Evolutionary conservation across 2,329 filamentous ascomycete genomes (phyloP).

Genomic region (Microsporum canis): DNA sequence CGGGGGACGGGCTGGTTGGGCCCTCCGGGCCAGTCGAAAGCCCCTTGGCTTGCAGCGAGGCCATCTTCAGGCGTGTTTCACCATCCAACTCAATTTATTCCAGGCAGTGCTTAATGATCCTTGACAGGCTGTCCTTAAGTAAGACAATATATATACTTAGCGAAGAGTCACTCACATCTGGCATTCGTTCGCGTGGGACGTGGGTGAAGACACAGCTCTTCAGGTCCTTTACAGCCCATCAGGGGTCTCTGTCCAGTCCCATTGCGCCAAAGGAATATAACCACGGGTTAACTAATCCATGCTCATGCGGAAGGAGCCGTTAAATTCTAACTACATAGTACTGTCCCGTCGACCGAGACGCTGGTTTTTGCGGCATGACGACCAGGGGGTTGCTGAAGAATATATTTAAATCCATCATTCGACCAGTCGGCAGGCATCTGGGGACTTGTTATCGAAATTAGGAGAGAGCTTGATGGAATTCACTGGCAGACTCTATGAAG

Average conservation of each 20-base stretch:
- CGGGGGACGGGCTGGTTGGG: neutral
- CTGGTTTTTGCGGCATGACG: no score
- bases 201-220: neutral
- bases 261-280: neutral
- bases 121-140: neutral
- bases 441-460: no score
- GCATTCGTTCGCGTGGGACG: neutral
- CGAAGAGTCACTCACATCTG: neutral
- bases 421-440: no score
- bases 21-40: neutral
- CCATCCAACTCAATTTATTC: slow-evolving; percentile 1
- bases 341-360: no score
- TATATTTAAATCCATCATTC: no score
- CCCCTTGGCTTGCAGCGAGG: neutral
- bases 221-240: neutral
- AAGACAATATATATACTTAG: neutral
- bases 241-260: neutral
- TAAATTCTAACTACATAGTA: no score
- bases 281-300: neutral
- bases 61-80: slow-evolving; percentile 2
- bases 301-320: neutral
- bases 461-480: no score
- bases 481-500: no score
- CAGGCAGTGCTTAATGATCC: neutral
- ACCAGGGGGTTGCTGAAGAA: no score